These are phyloP conservation scores for Quillaja saponaria DNA, from an alignment of 306 rosid species.

Conservation along the genomic window DNA sequence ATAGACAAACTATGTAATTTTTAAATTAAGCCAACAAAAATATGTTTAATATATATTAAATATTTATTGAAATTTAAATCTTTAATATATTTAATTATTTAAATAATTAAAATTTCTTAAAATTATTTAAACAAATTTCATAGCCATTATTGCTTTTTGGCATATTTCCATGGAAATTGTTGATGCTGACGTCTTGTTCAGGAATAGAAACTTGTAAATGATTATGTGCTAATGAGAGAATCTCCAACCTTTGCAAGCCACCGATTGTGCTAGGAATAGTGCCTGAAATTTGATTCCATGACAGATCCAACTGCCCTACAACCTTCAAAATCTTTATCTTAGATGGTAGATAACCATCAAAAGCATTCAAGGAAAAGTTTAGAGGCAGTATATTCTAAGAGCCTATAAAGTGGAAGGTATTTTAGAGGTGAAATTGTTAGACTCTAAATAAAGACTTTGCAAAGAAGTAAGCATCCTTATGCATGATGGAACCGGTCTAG, in stretches of 20 bases:
- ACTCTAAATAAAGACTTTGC: conserved; percentile 26
- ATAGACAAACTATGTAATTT: no score
- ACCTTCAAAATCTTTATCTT: conserved; percentile 34
- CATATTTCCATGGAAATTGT: no score
- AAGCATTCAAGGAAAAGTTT: conserved; percentile 36
- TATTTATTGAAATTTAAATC: no score
- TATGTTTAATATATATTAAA: no score
- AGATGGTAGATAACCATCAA: conserved; percentile 22
- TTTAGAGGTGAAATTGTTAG: conserved; percentile 28
- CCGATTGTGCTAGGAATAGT: conserved; percentile 27
- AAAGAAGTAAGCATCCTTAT: conserved; percentile 30
- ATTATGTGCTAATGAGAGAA: no score
- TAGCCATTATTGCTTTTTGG: no score
- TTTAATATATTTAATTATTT: no score
- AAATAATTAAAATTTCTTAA: no score
- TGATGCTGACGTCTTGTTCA: no score
- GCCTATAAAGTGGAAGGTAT: conserved; percentile 31
- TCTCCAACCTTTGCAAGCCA: conserved; percentile 25
- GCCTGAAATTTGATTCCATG: conserved; percentile 36
- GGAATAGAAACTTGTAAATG: no score
- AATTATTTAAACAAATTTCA: no score
- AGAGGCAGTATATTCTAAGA: conserved; percentile 31
- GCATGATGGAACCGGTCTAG: conserved; percentile 38
- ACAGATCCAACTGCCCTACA: conserved; percentile 24
- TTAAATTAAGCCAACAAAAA: no score